Percentiles rank a stretch among this genome's conserved stretches.
These are phyloP conservation scores for Ramalina intermedia DNA, from an alignment of 495 filamentous ascomycete species.

Conservation along the genomic window DNA sequence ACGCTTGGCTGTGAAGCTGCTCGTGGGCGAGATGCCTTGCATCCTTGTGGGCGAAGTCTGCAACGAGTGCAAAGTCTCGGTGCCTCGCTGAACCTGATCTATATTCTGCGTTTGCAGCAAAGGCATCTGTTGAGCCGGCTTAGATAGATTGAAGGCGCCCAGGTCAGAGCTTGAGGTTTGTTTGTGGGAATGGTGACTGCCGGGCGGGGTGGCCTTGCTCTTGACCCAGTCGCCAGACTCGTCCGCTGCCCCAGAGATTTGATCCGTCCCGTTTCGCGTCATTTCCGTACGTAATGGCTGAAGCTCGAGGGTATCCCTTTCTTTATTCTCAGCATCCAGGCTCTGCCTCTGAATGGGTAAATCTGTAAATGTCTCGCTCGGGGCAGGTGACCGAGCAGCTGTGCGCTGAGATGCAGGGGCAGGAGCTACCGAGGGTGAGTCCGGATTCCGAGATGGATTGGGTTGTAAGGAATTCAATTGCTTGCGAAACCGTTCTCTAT, in stretches of 20 bases:
- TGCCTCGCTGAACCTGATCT: not conserved
- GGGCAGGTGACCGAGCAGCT: conserved; percentile 7
- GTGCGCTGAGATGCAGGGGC: conserved; percentile 2
- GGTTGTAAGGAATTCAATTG: conserved; percentile 57
- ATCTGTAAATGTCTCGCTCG: conserved; percentile 12
- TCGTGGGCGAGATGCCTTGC: conserved; percentile 12
- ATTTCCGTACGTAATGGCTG: not conserved
- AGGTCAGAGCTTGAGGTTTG: conserved; percentile 13
- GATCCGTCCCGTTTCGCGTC: not conserved
- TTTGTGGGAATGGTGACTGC: conserved; percentile 9
- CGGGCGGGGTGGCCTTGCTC: not conserved
- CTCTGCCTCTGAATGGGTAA: conserved; percentile 14
- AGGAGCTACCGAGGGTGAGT: conserved; percentile 26
- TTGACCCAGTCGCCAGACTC: conserved; percentile 5
- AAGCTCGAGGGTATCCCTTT: not conserved
- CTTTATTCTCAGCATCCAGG: not conserved
- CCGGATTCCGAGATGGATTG: conserved; percentile 35
- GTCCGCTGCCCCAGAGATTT: not conserved
- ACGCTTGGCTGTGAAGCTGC: conserved; percentile 18
- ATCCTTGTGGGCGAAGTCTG: conserved; percentile 5
- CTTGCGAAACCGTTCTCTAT: conserved; percentile 87
- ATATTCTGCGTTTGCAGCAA: conserved; percentile 5
- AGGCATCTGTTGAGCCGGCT: not conserved
- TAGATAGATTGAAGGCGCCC: conserved; percentile 5
- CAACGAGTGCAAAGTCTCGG: not conserved